Base-by-base conservation (phyloP, 2,329 filamentous ascomycete genomes). In the Xylaria multiplex region DNA sequence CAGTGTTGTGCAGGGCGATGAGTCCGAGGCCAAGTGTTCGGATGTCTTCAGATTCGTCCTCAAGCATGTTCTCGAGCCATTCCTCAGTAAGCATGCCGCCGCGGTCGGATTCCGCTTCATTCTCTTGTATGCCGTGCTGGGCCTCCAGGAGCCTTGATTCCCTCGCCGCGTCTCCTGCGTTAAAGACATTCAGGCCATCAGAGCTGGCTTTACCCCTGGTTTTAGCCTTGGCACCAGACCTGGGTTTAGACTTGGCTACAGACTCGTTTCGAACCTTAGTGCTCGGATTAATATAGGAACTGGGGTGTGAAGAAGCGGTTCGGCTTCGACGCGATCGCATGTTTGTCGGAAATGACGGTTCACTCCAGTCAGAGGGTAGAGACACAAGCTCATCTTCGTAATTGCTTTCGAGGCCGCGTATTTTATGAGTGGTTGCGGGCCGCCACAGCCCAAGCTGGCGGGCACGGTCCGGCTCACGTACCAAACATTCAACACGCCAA, bases 401-500 rank as follows among this genome's bases (percentile, higher is more conserved):
- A 27, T 30, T 22, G 27, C 0, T 57, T 35, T 50, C 19, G 7
- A 49, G 14, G 30, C 14, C 27, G 14, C 22, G 24, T 9, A 19
- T 30, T 7, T 14, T 35, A 2, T 43, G 37, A 0, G 22, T 43
- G 37, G 19, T 4, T 4, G 57, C 59, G 6, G 35, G 45, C 37
- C n/a, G 8, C 76, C 73, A 77, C 5, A 73, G 46, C 0, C 64
- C 42, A 7, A 30, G 50, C 22, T 66, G 30, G 1, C 7, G 8
- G n/a, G 76, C 37, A 11, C 61, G 8, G 7, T 70, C 62, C 1
- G 74, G 70, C 2, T 62, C 7, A 2, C 50, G 6, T 8, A 70
- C 75, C 1, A 76, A 72, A 1, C 49, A 53, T 49, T 71, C 58
- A 45, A 79, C 67, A 6, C 71, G 72, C 22, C 40, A 37, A 27